phyloP scores from a whole-genome alignment of 2,329 filamentous ascomycete genomes.

The Amphichorda felina region DNA sequence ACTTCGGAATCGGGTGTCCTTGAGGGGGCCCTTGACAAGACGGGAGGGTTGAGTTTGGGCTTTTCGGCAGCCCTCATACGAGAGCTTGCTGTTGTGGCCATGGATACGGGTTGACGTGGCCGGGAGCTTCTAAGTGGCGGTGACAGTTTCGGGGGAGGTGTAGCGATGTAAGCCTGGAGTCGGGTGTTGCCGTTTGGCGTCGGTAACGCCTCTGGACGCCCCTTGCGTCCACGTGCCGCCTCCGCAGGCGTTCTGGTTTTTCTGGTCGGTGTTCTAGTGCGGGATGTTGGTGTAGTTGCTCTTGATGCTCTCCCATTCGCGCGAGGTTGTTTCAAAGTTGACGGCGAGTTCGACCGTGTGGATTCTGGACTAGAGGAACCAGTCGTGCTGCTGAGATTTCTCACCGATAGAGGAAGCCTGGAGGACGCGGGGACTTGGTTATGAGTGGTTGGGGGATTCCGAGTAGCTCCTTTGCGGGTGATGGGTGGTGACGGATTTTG shows the following conservation, averaged over 20 bases:
- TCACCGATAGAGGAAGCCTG: conserved; percentile 32
- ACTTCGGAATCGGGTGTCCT: conserved; percentile 5
- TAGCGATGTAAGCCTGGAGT: conserved; percentile 63
- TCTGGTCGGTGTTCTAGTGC: conserved; percentile 26
- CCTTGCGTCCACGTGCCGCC: conserved; percentile 24
- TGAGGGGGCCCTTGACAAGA: conserved; percentile 4
- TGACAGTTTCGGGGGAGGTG: conserved; percentile 60
- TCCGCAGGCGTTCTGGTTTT: conserved; percentile 29
- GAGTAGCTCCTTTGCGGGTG: conserved; percentile 18
- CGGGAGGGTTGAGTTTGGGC: conserved; percentile 13
- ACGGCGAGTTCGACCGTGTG: conserved; percentile 44
- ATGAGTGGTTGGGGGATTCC: conserved; percentile 10
- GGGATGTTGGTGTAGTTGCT: conserved; percentile 21
- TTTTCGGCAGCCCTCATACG: conserved; percentile 51
- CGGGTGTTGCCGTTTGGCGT: conserved; percentile 41
- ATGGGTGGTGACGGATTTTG: conserved; percentile 18
- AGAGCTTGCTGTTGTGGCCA: conserved; percentile 60
- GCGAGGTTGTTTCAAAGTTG: conserved; percentile 28
- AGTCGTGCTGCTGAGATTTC: conserved; percentile 30
- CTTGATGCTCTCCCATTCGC: conserved; percentile 27
- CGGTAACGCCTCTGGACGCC: conserved; percentile 26
- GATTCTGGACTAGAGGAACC: conserved; percentile 36
- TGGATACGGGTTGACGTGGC: conserved; percentile 67
- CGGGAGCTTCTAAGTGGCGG: conserved; percentile 71
- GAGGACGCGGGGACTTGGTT: conserved; percentile 21